Base-by-base conservation (phyloP, 257 asterid genomes). In the Verbascum thapsus region DNA sequence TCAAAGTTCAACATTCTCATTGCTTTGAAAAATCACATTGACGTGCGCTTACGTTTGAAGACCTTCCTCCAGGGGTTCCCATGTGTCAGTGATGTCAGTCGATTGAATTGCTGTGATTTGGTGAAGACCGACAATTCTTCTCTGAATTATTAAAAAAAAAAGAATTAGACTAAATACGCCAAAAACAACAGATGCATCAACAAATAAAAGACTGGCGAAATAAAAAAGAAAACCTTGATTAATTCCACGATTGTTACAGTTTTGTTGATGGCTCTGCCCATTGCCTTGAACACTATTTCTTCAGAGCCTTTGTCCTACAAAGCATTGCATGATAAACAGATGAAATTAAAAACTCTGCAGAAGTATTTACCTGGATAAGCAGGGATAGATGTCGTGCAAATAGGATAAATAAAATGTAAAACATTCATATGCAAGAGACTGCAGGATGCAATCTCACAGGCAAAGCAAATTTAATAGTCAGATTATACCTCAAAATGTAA, bases 11-110 rank as follows among this genome's bases (percentile, higher is more conserved):
- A 32, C 3, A 42, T 26, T 5, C 32, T 26, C 32, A 43, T 26
- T 30, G 37, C 12, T 35, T 41, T 13, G 57, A 5, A 18, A 47
- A 26, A 26, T 26, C 32, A 26, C 32, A 1, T 26, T 26, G 32
- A 26, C 2, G 32, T 26, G 32, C 32, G 23, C 88, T 81, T 87
- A 92, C 97, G 66, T 91, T 53, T 88, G 98, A 66, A 92, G 95
- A 67, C 97, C 98, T 81, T 92, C 98, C 80, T 92, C 98, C 26
- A 92, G 78, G 56, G 98, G 98, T 77, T 92, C 98, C 96, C 96
- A 92, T 38, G 94, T 92, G 78, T 92, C 98, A 39, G 88, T 92
- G 55, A 92, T 85, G 71, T 92, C 96, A 17, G 88, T 87, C 78
- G 98, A 92, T 44, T 88, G 83, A 66, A 92, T 88, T 32, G 85